These are phyloP conservation scores for Gossypium longicalyx DNA, from an alignment of 345 rosid species.

Conservation along the genomic window DNA sequence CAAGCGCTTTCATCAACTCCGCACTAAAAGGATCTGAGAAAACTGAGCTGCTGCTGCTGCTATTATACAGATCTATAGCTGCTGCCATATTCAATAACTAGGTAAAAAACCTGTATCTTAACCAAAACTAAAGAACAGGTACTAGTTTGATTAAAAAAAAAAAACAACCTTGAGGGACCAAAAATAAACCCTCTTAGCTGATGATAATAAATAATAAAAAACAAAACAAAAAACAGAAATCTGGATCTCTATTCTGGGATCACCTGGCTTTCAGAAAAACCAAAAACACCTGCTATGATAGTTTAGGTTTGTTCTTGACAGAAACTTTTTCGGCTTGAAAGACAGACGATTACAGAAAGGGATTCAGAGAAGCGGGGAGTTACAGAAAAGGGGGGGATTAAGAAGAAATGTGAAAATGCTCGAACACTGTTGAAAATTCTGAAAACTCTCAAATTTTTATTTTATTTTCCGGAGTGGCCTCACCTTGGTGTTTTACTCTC, in stretches of 20 bases:
- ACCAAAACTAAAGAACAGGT: slow-evolving; percentile 30
- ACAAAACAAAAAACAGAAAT: slow-evolving; percentile 11
- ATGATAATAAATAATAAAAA: slow-evolving; percentile 1
- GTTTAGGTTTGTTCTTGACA: background rate
- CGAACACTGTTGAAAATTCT: slow-evolving; percentile 8
- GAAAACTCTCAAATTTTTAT: background rate
- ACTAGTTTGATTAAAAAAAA: background rate
- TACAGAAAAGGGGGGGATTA: slow-evolving; percentile 1
- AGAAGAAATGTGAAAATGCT: slow-evolving; percentile 8
- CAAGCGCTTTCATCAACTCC: slow-evolving; percentile 60
- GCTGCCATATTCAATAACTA: slow-evolving; percentile 34
- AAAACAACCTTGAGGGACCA: slow-evolving; percentile 35
- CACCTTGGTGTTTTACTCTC: slow-evolving; percentile 32
- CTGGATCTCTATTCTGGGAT: slow-evolving; percentile 44
- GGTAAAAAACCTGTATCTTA: slow-evolving; percentile 19
- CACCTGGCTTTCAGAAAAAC: slow-evolving; percentile 34
- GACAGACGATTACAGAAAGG: slow-evolving; percentile 43
- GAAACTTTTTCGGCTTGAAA: slow-evolving; percentile 18
- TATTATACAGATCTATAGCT: slow-evolving; percentile 45
- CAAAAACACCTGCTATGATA: background rate
- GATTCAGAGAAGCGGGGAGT: slow-evolving; percentile 32
- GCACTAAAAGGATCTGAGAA: slow-evolving; percentile 51
- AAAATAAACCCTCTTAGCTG: slow-evolving; percentile 46
- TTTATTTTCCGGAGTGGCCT: slow-evolving; percentile 5
- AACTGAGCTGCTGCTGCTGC: slow-evolving; percentile 20